phyloP scores from a whole-genome alignment of 1,284 basidiomycete genomes.

The Cryptococcus floricola region DNA sequence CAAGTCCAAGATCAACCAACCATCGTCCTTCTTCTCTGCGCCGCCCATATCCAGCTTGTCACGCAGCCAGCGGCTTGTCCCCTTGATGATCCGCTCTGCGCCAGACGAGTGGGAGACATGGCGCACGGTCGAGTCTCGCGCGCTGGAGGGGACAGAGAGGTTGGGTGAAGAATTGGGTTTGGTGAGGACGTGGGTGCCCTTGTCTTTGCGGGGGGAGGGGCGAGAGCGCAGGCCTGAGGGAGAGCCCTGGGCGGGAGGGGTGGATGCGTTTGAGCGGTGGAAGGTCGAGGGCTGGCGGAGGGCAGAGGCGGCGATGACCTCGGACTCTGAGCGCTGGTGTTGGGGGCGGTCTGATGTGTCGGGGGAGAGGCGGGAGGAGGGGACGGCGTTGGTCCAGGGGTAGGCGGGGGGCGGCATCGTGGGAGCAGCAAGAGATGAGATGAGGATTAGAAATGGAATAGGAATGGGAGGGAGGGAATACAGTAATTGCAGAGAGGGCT shows the following conservation, averaged over 20 bases:
- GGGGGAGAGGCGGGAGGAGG: neutral
- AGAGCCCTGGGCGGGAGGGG: neutral
- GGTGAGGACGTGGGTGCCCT: neutral
- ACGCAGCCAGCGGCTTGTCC: neutral
- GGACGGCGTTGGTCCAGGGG: neutral
- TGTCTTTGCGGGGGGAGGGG: neutral
- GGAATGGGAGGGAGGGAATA: too few species aligned
- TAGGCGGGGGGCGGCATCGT: neutral
- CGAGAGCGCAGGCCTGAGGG: neutral
- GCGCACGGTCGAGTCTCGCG: neutral
- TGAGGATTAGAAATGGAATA: neutral
- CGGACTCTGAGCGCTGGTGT: neutral
- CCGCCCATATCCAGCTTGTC: neutral
- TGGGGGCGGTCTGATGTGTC: neutral
- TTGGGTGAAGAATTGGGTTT: neutral
- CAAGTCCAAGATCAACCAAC: neutral
- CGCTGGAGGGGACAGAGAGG: neutral
- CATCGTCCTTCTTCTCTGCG: neutral
- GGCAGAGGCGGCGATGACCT: neutral
- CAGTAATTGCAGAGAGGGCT: too few species aligned
- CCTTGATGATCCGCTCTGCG: slow-evolving; percentile 2
- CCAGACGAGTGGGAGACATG: neutral
- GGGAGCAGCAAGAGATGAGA: neutral
- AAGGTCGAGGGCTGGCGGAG: neutral
- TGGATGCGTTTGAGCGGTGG: neutral